phyloP scores from a whole-genome alignment of 257 asterid genomes.

The Jacaranda mimosifolia region DNA sequence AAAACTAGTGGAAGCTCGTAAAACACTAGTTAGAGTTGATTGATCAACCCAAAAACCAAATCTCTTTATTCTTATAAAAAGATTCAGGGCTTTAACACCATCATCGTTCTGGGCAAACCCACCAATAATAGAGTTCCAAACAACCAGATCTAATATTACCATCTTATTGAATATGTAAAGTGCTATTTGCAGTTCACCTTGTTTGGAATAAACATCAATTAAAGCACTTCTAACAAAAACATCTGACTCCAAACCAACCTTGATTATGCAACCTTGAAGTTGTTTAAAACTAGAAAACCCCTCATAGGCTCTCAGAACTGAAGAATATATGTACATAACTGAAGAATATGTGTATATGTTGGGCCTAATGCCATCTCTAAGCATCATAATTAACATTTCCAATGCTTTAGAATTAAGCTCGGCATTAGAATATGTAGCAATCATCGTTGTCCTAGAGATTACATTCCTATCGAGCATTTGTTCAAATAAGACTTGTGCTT shows the following conservation, averaged over 20 bases:
- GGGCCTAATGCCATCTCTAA: constrained; percentile 79
- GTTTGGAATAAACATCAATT: constrained; percentile 73
- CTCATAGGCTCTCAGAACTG: constrained; percentile 86
- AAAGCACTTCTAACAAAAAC: constrained; percentile 89
- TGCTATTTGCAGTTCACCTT: constrained; percentile 63
- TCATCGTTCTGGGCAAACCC: constrained; percentile 92
- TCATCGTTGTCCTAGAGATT: constrained; percentile 84
- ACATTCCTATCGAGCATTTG: constrained; percentile 72
- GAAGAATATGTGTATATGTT: constrained; percentile 93
- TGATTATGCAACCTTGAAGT: constrained; percentile 73
- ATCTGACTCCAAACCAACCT: constrained; percentile 87
- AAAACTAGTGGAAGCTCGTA: constrained; percentile 89
- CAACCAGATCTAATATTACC: constrained; percentile 73
- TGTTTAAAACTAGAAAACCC: constrained; percentile 54
- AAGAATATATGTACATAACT: constrained; percentile 89
- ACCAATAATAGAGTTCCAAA: constrained; percentile 89
- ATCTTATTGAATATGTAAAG: constrained; percentile 68
- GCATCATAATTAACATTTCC: constrained; percentile 73
- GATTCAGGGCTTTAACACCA: constrained; percentile 76
- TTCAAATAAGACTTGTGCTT: constrained; percentile 74
- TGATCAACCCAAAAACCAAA: constrained; percentile 68
- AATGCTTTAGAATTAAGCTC: constrained; percentile 58
- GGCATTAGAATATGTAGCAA: constrained; percentile 65
- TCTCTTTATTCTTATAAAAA: constrained; percentile 77
- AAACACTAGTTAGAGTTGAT: constrained; percentile 78